phyloP scores from a whole-genome alignment of 208 protist genomes.

The Crithidia bombi region DNA sequence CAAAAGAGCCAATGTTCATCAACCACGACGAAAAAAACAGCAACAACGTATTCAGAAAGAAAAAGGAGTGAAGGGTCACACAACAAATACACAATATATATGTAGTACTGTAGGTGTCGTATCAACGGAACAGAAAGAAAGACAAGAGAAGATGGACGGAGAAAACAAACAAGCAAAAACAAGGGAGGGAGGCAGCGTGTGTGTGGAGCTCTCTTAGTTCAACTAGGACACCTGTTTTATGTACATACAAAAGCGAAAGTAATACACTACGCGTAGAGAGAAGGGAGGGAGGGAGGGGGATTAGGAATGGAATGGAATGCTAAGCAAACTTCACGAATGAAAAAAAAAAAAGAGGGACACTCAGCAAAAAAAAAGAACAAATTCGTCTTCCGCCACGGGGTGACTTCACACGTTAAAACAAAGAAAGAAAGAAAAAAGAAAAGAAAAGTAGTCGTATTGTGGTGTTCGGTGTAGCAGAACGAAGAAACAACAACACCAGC shows the following conservation, averaged over 20 bases:
- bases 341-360: constrained; percentile 3
- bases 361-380: neutral
- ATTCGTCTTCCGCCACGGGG: neutral
- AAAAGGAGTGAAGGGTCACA: too few relatives aligned
- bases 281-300: neutral
- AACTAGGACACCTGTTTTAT: neutral
- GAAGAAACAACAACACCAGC: too few relatives aligned
- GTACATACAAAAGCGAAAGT: neutral
- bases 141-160: neutral
- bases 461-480: neutral
- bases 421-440: constrained; percentile 8
- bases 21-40: too few relatives aligned
- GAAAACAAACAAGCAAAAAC: constrained; percentile 8
- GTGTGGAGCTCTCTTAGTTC: neutral
- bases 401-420: neutral
- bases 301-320: neutral
- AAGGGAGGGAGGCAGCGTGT: neutral
- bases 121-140: neutral
- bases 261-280: neutral
- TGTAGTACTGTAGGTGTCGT: too few relatives aligned
- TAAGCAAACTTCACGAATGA: neutral
- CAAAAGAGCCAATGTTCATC: too few relatives aligned
- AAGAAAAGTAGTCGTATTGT: neutral
- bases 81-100: too few relatives aligned
- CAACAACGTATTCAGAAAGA: too few relatives aligned